Evolutionary conservation across 2,329 filamentous ascomycete species (phyloP), one percentile per base, ranked within the genome.

Genomic region (Didymella glomerata): DNA sequence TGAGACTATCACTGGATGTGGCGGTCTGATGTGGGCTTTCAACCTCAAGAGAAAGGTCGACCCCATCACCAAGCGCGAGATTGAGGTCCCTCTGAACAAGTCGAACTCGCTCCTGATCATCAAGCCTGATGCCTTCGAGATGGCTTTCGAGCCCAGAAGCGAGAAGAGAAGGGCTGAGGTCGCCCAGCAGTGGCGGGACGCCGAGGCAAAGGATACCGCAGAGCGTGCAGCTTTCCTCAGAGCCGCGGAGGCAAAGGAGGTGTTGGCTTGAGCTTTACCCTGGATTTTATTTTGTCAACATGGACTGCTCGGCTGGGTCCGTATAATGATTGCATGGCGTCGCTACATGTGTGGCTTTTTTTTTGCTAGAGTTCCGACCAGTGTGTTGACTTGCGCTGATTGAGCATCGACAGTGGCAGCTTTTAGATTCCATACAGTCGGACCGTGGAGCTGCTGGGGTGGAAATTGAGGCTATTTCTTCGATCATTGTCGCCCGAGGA

Each of bases 41-140:
- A 79, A 80, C 68, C 57, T 85, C 49, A 80, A 81, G 53, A 78
- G 77, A 62, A 85, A 85, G 76, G 68, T 79, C 3, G 76, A 83
- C 55, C 75, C 80, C 0, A 54, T 62, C 1, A 80, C 81, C 1
- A 78, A 79, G 3, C 40, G 67, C 14, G 73, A 79, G 30, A 69
- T 82, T 4, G 78, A 80, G 4, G 79, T 83, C 0, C 79, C 80
- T 0, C 62, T 80, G 4, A 71, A 83, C 69, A 83, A 84, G 74
- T 83, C 79, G 40, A 85, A 85, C 67, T 84, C 82, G 4, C 75
- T 85, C 13, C 78, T 86, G n/a, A 85, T 86, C 65, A 80, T 85
- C 74, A 85, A 85, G 76, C 84, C 84, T 0, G 82, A 85, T 60
- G 78, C 80, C 0, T 86, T 84, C 66, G 73, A 84, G 69, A 84